A percentile compares a stretch with the other conserved stretches of the same genome.
Conservation (phyloP, 129 eudicot species). For the Chrysanthemum lavandulifolium region DNA sequence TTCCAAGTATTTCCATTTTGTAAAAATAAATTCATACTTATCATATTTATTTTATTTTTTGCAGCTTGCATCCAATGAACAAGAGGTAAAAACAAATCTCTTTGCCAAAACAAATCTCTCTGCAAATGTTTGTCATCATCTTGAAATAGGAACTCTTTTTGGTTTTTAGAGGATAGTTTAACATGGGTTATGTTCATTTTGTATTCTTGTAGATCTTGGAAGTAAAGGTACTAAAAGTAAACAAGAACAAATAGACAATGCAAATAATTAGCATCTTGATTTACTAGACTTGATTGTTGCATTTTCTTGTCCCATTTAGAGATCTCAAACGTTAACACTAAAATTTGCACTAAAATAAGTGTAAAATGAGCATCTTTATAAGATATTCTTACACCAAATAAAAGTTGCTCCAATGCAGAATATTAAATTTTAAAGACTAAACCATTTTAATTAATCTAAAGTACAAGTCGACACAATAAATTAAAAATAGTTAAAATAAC, state of each 20-base stretch:
- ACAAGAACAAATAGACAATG: slow-evolving; percentile 6
- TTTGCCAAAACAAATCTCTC: slow-evolving; percentile 19
- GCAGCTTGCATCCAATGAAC: slow-evolving; percentile 27
- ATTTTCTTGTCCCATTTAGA: not conserved
- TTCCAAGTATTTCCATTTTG: not conserved
- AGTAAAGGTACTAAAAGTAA: slow-evolving; percentile 4
- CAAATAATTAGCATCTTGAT: not conserved
- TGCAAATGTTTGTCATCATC: slow-evolving; percentile 17
- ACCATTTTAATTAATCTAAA: too few species aligned
- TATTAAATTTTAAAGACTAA: too few species aligned
- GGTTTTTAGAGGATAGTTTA: slow-evolving; percentile 8
- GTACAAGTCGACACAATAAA: too few species aligned
- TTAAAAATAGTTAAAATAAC: too few species aligned
- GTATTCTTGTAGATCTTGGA: slow-evolving; percentile 31
- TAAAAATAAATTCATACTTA: not conserved
- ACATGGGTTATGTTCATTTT: slow-evolving; percentile 15
- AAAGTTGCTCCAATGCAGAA: too few species aligned
- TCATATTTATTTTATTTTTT: not conserved
- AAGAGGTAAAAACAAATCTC: slow-evolving; percentile 26
- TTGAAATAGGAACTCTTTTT: not conserved
- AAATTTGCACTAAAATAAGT: too few species aligned
- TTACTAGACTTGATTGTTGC: slow-evolving; percentile 10
- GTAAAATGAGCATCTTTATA: too few species aligned
- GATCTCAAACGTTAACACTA: too few species aligned
- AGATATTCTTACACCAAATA: too few species aligned